phyloP scores from a whole-genome alignment of 208 protist species.

The Leishmania lainsoni region DNA sequence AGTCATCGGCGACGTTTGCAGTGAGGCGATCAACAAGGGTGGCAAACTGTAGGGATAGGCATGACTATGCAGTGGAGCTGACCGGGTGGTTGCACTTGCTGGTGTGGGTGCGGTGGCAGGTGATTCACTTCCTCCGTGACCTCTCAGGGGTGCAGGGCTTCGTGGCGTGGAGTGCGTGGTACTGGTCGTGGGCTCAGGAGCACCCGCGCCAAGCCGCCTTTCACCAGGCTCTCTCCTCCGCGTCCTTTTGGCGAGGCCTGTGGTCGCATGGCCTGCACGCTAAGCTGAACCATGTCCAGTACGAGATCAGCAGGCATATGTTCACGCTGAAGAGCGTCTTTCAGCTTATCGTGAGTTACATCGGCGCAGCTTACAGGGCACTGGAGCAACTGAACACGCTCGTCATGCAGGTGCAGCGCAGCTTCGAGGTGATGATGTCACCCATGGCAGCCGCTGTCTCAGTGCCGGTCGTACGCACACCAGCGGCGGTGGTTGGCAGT shows the following conservation, averaged over 20 bases:
- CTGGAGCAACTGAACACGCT: conserved; percentile 54
- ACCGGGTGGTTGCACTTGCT: conserved; percentile 63
- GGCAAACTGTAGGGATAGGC: conserved; percentile 11
- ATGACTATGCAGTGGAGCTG: conserved; percentile 35
- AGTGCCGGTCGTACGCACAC: not conserved
- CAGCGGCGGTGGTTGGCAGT: not conserved
- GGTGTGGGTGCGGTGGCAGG: conserved; percentile 54
- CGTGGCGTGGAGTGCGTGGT: conserved; percentile 64
- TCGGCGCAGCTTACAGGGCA: conserved; percentile 49
- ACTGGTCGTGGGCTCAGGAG: conserved; percentile 75
- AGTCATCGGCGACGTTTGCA: too few species aligned
- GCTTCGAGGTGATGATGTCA: conserved; percentile 37
- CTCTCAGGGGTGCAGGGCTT: conserved; percentile 56
- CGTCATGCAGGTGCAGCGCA: conserved; percentile 37
- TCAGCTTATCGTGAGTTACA: conserved; percentile 52
- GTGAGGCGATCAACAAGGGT: not conserved
- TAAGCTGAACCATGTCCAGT: conserved; percentile 27
- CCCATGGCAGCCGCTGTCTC: conserved; percentile 30
- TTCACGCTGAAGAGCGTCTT: conserved; percentile 50
- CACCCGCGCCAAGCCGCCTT: conserved; percentile 44
- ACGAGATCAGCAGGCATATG: conserved; percentile 46
- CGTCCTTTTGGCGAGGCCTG: conserved; percentile 43
- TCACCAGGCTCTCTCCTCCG: conserved; percentile 45
- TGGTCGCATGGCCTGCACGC: conserved; percentile 25
- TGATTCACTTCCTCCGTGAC: conserved; percentile 54